These are phyloP conservation scores for Botrytis byssoidea DNA, from an alignment of 2,329 filamentous ascomycete species.

Conservation along the genomic window DNA sequence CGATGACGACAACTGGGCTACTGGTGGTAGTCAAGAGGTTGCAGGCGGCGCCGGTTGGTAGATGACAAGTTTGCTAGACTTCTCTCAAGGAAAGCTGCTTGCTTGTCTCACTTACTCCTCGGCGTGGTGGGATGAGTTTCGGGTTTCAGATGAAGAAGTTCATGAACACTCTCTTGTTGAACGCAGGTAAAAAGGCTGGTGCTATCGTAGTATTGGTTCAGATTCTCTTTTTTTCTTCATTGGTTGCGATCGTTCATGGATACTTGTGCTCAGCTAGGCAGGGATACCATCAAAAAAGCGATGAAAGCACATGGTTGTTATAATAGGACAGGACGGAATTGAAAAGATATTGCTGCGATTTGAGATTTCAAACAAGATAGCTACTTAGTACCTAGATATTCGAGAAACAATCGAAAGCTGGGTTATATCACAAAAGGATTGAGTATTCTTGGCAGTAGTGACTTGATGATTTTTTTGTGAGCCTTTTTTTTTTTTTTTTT, in stretches of 20 bases:
- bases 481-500: neutral
- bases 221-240: neutral
- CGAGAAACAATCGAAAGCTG: constrained; percentile 3
- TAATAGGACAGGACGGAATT: neutral
- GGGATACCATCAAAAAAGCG: constrained; percentile 1
- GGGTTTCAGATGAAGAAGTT: neutral
- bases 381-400: constrained; percentile 13
- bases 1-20: constrained; percentile 9
- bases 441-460: neutral
- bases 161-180: neutral
- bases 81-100: neutral
- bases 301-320: neutral
- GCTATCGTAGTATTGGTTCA: neutral
- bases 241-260: constrained; percentile 6
- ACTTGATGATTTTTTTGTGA: neutral
- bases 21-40: constrained; percentile 1
- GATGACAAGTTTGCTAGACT: neutral
- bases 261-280: neutral
- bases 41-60: constrained; percentile 11
- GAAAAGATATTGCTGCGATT: neutral
- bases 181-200: neutral
- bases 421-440: neutral
- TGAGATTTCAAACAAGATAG: constrained; percentile 2
- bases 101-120: neutral
- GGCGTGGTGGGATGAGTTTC: neutral